Evolutionary conservation across 306 rosid species (phyloP).

Genomic region (Lathyrus oleraceus): DNA sequence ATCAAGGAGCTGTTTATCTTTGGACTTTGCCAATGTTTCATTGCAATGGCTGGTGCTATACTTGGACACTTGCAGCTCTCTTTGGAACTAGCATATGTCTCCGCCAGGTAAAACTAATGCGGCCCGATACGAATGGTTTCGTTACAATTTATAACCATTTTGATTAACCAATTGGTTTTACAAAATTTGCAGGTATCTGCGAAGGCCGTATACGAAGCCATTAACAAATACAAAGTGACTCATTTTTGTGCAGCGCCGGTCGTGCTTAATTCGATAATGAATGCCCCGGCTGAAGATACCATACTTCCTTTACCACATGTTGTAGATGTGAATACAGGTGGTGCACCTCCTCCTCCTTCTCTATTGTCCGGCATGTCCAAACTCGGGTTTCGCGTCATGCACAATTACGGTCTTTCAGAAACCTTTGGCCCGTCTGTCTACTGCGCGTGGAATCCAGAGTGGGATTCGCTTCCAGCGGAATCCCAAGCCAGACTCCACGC

Average conservation of each 20-base stretch:
- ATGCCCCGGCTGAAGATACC: background rate
- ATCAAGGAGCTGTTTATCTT: conserved; percentile 80
- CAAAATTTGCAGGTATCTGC: background rate
- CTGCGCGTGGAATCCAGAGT: conserved; percentile 51
- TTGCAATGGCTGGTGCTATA: conserved; percentile 95
- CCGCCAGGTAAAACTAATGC: conserved; percentile 62
- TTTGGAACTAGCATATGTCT: conserved; percentile 84
- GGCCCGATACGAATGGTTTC: too few species aligned
- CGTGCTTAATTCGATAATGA: background rate
- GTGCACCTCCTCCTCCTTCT: conserved; percentile 42
- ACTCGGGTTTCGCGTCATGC: conserved; percentile 77
- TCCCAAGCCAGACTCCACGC: background rate
- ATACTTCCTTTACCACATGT: background rate
- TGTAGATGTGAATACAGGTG: background rate
- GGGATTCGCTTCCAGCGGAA: background rate
- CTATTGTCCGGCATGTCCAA: conserved; percentile 67
- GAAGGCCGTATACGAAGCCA: background rate
- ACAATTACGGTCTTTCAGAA: conserved; percentile 88
- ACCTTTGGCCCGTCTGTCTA: conserved; percentile 80
- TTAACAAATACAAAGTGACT: background rate
- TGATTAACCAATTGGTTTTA: too few species aligned
- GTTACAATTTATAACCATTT: too few species aligned
- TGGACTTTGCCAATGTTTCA: conserved; percentile 99
- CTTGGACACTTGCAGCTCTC: conserved; percentile 86
- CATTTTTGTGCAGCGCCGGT: background rate